Evolutionary conservation across 805 yeast species (phyloP).

Genomic region (Kazachstania kunashirensis): DNA sequence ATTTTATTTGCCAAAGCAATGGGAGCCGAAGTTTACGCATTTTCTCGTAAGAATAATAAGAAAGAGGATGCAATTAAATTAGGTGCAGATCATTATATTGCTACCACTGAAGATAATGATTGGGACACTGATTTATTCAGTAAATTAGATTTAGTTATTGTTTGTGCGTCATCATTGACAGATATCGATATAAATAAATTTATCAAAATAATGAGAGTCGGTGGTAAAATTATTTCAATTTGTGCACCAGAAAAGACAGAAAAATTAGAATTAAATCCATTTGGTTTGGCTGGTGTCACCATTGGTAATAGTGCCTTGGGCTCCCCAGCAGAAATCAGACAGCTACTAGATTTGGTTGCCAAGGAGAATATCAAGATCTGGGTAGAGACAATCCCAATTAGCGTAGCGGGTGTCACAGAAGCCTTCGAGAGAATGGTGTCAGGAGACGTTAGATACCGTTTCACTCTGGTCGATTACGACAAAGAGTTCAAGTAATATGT

Average conservation of each 20-base stretch:
- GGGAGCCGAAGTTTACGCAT: slow-evolving; percentile 51
- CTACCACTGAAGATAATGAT: slow-evolving; percentile 40
- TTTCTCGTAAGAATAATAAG: slow-evolving; percentile 44
- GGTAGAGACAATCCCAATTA: slow-evolving; percentile 43
- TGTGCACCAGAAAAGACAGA: slow-evolving; percentile 16
- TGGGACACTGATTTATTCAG: slow-evolving; percentile 32
- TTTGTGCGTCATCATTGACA: slow-evolving; percentile 38
- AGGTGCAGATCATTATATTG: slow-evolving; percentile 47
- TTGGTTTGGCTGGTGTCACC: slow-evolving; percentile 15
- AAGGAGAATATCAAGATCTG: slow-evolving; percentile 39
- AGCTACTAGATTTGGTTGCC: slow-evolving; percentile 41
- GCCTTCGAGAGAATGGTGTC: slow-evolving; percentile 40
- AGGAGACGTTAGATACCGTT: slow-evolving; percentile 47
- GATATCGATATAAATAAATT: slow-evolving; percentile 32
- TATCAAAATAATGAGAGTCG: slow-evolving; percentile 21
- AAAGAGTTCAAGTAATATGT: slow-evolving; percentile 19
- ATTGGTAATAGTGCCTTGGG: slow-evolving; percentile 34
- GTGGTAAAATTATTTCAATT: slow-evolving; percentile 31
- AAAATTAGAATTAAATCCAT: slow-evolving; percentile 10
- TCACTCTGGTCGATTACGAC: slow-evolving; percentile 42
- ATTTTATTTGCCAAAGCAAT: slow-evolving; percentile 47
- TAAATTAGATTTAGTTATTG: slow-evolving; percentile 38
- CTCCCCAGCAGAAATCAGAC: slow-evolving; percentile 36
- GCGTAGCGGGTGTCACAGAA: slow-evolving; percentile 33
- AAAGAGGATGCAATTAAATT: slow-evolving; percentile 39